Percentiles rank a stretch among this genome's conserved stretches.
These are phyloP conservation scores for Gossypium aridum DNA, from an alignment of 441 rosid species.

Conservation along the genomic window DNA sequence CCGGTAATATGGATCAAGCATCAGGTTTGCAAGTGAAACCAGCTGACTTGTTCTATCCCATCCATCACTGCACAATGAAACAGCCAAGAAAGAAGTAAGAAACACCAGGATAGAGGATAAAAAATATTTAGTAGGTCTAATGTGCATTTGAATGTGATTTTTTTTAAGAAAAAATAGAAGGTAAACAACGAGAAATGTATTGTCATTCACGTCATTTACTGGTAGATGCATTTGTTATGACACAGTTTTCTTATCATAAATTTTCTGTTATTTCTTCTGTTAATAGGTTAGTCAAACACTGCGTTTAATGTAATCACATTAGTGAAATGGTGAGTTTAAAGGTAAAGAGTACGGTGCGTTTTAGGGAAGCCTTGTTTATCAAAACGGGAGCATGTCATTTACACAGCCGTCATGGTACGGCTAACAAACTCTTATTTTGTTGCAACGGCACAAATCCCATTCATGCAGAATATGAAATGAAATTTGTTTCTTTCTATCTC, in stretches of 20 bases:
- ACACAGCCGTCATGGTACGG: not conserved
- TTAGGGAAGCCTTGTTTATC: not conserved
- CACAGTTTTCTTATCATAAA: not conserved
- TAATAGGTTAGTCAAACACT: not conserved
- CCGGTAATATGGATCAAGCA: slow-evolving; percentile 95
- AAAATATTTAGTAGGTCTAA: not conserved
- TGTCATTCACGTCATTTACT: not conserved
- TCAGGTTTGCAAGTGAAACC: slow-evolving; percentile 87
- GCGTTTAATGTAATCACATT: not conserved
- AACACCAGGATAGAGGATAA: slow-evolving; percentile 1
- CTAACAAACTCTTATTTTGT: not conserved
- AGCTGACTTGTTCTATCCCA: slow-evolving; percentile 99
- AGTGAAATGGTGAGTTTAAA: not conserved
- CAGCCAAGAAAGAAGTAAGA: slow-evolving; percentile 11
- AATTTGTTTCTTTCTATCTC: not conserved
- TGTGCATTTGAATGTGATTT: not conserved
- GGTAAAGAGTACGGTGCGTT: not conserved
- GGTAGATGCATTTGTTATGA: not conserved
- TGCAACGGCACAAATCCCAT: not conserved
- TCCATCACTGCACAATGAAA: slow-evolving; percentile 72
- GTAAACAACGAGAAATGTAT: not conserved
- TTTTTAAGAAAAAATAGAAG: not conserved
- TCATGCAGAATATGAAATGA: not conserved
- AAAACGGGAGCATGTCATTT: not conserved
- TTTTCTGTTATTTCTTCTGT: not conserved